Conservation (phyloP, 2,329 filamentous ascomycete species). For the Xylariaceae sp. region DNA sequence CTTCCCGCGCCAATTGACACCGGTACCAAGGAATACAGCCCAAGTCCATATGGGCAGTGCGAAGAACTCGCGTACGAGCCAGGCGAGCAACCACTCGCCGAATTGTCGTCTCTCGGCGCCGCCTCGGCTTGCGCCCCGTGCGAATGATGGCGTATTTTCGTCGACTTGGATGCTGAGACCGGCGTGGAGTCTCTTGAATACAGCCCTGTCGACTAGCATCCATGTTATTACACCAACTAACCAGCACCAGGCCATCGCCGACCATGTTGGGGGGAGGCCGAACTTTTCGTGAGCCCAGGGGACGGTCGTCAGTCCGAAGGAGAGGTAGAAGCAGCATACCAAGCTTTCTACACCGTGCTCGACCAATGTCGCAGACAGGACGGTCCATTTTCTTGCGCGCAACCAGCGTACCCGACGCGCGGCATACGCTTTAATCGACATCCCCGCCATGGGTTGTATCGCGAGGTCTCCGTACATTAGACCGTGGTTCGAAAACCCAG, state of each 20-base stretch:
- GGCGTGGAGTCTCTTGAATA: constrained; percentile 72
- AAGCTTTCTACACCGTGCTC: constrained; percentile 91
- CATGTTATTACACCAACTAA: constrained; percentile 60
- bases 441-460: constrained; percentile 82
- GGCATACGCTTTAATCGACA: constrained; percentile 73
- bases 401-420: constrained; percentile 85
- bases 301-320: constrained; percentile 73
- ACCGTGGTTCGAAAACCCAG: constrained; percentile 71
- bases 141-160: constrained; percentile 70
- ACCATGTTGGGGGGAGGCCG: constrained; percentile 62
- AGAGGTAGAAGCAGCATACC: constrained; percentile 74
- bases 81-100: constrained; percentile 70
- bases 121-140: constrained; percentile 43
- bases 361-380: constrained; percentile 80
- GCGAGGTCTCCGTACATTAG: constrained; percentile 82
- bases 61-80: constrained; percentile 77
- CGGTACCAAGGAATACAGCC: constrained; percentile 85
- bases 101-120: constrained; percentile 53
- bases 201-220: constrained; percentile 70
- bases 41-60: constrained; percentile 87
- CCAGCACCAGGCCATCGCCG: constrained; percentile 63
- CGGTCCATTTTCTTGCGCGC: constrained; percentile 90
- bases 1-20: constrained; percentile 81
- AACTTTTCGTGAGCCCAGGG: constrained; percentile 55
- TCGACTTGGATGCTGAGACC: constrained; percentile 68